Percentiles rank a stretch among this genome's conserved stretches.
Evolutionary conservation across 2,329 filamentous ascomycete species (phyloP).

Genomic region (Anisogramma anomala): DNA sequence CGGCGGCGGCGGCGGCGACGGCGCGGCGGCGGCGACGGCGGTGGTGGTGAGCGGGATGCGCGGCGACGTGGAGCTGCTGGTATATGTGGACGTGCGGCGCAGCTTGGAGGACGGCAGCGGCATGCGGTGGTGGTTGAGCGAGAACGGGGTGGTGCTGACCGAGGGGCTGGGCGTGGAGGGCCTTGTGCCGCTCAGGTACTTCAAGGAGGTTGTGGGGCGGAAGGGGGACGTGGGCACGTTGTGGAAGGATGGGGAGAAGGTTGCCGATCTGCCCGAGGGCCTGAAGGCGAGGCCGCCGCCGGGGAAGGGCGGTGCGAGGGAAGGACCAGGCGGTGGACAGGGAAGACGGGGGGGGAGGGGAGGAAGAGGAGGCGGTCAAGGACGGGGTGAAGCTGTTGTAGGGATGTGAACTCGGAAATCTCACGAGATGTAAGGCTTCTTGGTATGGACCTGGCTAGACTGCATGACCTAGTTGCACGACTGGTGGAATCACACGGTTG

Average conservation of each 20-base stretch:
- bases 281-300: constrained; percentile 38
- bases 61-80: constrained; percentile 59
- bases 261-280: constrained; percentile 53
- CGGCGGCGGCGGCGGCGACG: no score
- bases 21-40: constrained; percentile 13
- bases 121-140: constrained; percentile 66
- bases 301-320: constrained; percentile 26
- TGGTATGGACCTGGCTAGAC: no score
- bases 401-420: neutral
- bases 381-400: neutral
- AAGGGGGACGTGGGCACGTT: constrained; percentile 50
- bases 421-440: neutral
- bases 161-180: constrained; percentile 46
- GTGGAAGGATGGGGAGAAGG: constrained; percentile 57
- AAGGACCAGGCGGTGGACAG: constrained; percentile 18
- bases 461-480: no score
- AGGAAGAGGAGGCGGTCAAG: neutral
- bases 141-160: constrained; percentile 64
- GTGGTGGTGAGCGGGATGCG: constrained; percentile 72
- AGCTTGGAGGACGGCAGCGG: constrained; percentile 48
- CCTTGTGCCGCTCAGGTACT: constrained; percentile 53
- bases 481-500: no score
- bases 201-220: constrained; percentile 55
- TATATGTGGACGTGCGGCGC: constrained; percentile 62
- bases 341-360: constrained; percentile 17